Evolutionary conservation across 345 rosid genomes (phyloP), one percentile per base, ranked within the genome.

Genomic region (Rhizophora apiculata): DNA sequence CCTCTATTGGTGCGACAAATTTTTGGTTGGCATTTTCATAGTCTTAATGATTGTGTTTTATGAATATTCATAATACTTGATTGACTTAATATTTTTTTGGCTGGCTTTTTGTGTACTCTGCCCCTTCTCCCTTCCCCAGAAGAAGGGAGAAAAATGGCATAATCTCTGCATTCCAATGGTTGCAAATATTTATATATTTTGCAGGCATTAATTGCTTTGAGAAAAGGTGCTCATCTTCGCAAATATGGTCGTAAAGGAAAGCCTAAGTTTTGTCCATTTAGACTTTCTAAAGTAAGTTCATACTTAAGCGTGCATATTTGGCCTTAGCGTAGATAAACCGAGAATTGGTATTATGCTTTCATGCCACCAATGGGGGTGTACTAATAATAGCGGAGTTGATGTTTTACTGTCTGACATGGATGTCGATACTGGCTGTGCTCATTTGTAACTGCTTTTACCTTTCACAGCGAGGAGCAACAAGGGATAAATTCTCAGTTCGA

Each of bases 241-340:
- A 94, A 91, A 77, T 89, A 88, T 86, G 96, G 95, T 83, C 95
- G 91, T n/a, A 88, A 94, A 79, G 98, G 96, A 81, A 94, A 86
- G 82, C 98, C 97, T 52, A 91, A 91, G 85, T 88, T 91, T 76
- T 91, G 86, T 68, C 89, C 90, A 13, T 94, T 94, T 76, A 86
- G 96, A 87, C 92, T 94, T 69, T 89, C 98, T 68, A 81, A 70
- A 81, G 98, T 94, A 78, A 87, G 98, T 78, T 30, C 72, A 53
- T 7, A 62, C 66, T 39, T 19, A 21, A 21, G 43, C 2, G 43
- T 8, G 36, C 36, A 32, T 6, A 9, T 9, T 37, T 37, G 11
- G 43, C 43, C 1, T 37, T 37, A 37, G 43, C 43, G 6, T 34
- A 8, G 37, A 34, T 34, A 6, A 37, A 37, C 43, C 10, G 2